These are phyloP conservation scores for Biscogniauxia mediterranea DNA, from an alignment of 2,329 filamentous ascomycete genomes.

Conservation along the genomic window DNA sequence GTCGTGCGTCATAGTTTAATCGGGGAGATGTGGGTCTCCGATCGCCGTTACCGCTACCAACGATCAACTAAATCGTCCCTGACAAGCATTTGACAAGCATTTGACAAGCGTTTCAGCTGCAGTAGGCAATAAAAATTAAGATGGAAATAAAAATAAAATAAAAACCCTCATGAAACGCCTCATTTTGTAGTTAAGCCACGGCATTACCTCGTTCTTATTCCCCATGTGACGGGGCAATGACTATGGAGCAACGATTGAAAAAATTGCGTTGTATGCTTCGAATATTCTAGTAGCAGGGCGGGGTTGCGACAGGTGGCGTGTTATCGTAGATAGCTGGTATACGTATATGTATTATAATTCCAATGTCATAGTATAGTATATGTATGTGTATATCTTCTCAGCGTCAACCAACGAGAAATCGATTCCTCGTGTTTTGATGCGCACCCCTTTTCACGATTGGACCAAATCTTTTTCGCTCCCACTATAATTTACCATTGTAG, in stretches of 20 bases:
- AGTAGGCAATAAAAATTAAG: too few species aligned
- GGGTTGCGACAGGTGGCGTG: neutral
- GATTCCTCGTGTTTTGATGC: too few species aligned
- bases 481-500: too few species aligned
- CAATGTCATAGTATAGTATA: too few species aligned
- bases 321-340: neutral
- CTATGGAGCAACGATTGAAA: neutral
- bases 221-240: neutral
- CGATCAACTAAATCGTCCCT: slow-evolving; percentile 3
- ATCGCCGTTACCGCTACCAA: slow-evolving; percentile 13
- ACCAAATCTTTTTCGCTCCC: too few species aligned
- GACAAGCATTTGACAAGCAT: neutral
- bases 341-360: neutral
- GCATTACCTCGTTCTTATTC: neutral
- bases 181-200: neutral
- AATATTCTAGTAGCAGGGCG: neutral
- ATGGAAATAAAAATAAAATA: too few species aligned
- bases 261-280: slow-evolving; percentile 4
- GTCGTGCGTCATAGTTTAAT: neutral
- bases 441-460: too few species aligned
- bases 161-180: too few species aligned
- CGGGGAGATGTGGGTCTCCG: slow-evolving; percentile 3
- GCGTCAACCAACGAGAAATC: neutral
- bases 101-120: neutral
- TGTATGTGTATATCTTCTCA: too few species aligned